Conservation (phyloP, 2,329 filamentous ascomycete species). For the Ophiocordyceps sinensis region DNA sequence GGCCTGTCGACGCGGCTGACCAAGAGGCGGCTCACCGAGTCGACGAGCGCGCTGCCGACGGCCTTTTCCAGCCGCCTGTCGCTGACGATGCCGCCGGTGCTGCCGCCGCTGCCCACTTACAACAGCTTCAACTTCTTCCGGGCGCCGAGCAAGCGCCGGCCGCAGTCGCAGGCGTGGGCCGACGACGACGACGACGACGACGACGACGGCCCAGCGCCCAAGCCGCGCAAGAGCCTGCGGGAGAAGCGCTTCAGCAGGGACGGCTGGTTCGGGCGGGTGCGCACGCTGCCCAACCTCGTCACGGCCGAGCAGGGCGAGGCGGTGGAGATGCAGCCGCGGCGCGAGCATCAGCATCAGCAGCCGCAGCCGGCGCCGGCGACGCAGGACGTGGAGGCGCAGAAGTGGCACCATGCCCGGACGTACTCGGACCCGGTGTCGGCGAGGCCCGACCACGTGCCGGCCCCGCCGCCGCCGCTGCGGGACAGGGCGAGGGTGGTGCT, state of each 20-base stretch:
- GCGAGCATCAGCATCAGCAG: slow-evolving; percentile 2
- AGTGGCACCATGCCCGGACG: slow-evolving; percentile 2
- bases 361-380: not conserved
- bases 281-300: slow-evolving; percentile 22
- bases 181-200: slow-evolving; percentile 31
- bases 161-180: slow-evolving; percentile 25
- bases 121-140: slow-evolving; percentile 14
- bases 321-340: slow-evolving; percentile 1
- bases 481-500: slow-evolving; percentile 3
- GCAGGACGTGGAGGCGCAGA: slow-evolving; percentile 6
- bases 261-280: slow-evolving; percentile 17
- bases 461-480: slow-evolving; percentile 4
- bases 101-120: slow-evolving; percentile 19
- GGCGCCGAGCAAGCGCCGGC: slow-evolving; percentile 7
- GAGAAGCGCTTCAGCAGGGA: slow-evolving; percentile 13
- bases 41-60: slow-evolving; percentile 3
- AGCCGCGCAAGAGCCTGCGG: slow-evolving; percentile 8
- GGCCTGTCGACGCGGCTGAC: slow-evolving; percentile 12
- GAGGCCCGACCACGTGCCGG: slow-evolving; percentile 10
- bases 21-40: slow-evolving; percentile 14
- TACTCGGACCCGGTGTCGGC: slow-evolving; percentile 2
- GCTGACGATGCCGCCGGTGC: slow-evolving; percentile 10
- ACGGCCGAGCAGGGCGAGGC: slow-evolving; percentile 10
- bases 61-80: slow-evolving; percentile 9
- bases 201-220: slow-evolving; percentile 21